Base-by-base conservation (phyloP, 192 early-diverging fungal genomes). In the Backusella tuberculispora region DNA sequence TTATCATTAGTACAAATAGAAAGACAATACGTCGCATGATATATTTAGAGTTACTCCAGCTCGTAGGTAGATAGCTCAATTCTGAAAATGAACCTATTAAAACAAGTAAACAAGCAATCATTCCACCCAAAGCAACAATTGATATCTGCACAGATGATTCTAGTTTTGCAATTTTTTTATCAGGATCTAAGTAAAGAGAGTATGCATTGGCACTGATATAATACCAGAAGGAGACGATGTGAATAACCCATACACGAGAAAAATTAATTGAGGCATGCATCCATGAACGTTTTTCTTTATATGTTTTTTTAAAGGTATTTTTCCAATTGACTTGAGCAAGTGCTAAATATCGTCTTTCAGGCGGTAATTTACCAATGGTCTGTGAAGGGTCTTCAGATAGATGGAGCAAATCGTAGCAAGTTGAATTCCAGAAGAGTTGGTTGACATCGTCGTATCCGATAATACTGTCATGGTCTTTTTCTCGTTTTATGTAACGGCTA, bases 361-460 rank as follows among this genome's bases (percentile, higher is more conserved):
- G 82, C 12, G 89, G 84, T 34, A 90, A 71, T 44, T 86, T 86
- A 75, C 90, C 90, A 26, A 95, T 77, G 34, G 80, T 76, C 17
- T 69, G 43, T 13, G 41, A 3, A 10, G 21, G 38, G 1, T 73
- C 38, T n/a, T 65, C 63, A 29, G 45, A 71, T 12, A 19, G 14
- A 24, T 68, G 45, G 19, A 53, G 37, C 7, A 78, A 73, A 82
- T 70, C 70, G 19, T 71, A 69, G 7, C 85, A 84, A 69, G 90
- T 88, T 13, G 89, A 86, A 45, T 85, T 83, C 93, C 94, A 94
- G 82, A 95, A 95, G 34, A 91, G 77, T 74, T 95, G 92, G 78
- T 95, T 95, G 73, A 95, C 87, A 68, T 94, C 92, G 78, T 93
- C 94, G 72, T 95, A 94, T 8, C 94, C 92, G 63, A 95, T 91